phyloP scores from a whole-genome alignment of 2,329 filamentous ascomycete species.

The Aspergillus arachidicola region DNA sequence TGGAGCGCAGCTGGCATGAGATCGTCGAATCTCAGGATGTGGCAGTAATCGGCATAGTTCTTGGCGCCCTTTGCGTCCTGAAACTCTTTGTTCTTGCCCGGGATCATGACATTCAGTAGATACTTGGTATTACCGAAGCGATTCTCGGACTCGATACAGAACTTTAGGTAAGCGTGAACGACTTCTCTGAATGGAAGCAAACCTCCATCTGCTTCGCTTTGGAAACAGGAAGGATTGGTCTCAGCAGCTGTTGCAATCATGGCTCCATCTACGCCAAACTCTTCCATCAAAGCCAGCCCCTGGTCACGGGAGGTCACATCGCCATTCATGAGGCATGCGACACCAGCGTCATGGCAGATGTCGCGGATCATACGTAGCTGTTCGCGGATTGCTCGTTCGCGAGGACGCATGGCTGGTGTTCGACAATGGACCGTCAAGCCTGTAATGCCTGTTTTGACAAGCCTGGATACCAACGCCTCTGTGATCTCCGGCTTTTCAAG shows the following conservation, averaged over 20 bases:
- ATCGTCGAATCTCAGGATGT: slow-evolving; percentile 65
- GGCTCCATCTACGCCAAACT: slow-evolving; percentile 87
- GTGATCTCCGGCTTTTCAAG: slow-evolving; percentile 77
- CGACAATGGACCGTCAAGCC: slow-evolving; percentile 93
- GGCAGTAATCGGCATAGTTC: slow-evolving; percentile 71
- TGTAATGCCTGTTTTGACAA: slow-evolving; percentile 87
- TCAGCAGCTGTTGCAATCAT: slow-evolving; percentile 98
- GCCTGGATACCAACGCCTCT: slow-evolving; percentile 71
- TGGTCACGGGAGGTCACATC: slow-evolving; percentile 79
- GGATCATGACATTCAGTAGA: slow-evolving; percentile 80
- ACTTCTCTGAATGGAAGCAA: slow-evolving; percentile 75
- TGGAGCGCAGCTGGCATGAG: slow-evolving; percentile 65
- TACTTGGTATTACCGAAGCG: slow-evolving; percentile 93
- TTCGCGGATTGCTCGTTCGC: slow-evolving; percentile 81
- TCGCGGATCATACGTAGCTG: slow-evolving; percentile 82
- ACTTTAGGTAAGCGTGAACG: slow-evolving; percentile 72
- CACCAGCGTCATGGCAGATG: slow-evolving; percentile 79
- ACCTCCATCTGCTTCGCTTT: slow-evolving; percentile 68
- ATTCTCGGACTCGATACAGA: slow-evolving; percentile 77
- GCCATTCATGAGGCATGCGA: slow-evolving; percentile 94
- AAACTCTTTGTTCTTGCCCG: slow-evolving; percentile 71
- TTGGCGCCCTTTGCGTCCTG: slow-evolving; percentile 65
- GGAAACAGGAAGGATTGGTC: slow-evolving; percentile 87
- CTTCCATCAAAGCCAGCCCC: slow-evolving; percentile 68
- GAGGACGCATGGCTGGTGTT: slow-evolving; percentile 91